Conservation (phyloP, 331 rosid genomes). For the Rosa hybrid region DNA sequence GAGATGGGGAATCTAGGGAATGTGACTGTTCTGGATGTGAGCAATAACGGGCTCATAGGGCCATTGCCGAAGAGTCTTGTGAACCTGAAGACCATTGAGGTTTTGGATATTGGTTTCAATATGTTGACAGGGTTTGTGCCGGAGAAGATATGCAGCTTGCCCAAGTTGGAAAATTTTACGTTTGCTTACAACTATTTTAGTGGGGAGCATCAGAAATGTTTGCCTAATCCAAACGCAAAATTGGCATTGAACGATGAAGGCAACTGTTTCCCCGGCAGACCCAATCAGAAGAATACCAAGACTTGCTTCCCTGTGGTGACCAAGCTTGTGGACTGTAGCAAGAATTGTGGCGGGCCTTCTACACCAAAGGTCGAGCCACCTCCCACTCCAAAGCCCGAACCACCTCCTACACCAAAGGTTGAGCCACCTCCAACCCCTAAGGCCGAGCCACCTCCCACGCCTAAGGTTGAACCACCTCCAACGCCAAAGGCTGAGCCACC, state of each 20-base stretch:
- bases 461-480: conserved; percentile 3
- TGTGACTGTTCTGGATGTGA: conserved; percentile 38
- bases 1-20: conserved; percentile 45
- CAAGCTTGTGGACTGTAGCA: conserved; percentile 51
- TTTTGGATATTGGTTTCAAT: conserved; percentile 39
- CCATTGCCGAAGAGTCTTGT: conserved; percentile 39
- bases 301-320: conserved; percentile 38
- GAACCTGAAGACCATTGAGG: conserved; percentile 39
- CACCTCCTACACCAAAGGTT: not conserved
- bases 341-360: conserved; percentile 32
- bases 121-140: conserved; percentile 49
- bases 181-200: conserved; percentile 52
- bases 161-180: conserved; percentile 46
- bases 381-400: not conserved
- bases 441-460: not conserved
- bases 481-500: not conserved
- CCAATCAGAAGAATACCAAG: conserved; percentile 43
- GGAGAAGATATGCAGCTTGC: conserved; percentile 44
- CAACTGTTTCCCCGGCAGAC: conserved; percentile 52
- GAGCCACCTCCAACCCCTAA: conserved; percentile 1
- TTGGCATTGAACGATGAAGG: conserved; percentile 28
- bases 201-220: conserved; percentile 47
- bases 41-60: conserved; percentile 47
- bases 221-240: conserved; percentile 5
- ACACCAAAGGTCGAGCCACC: not conserved